These are phyloP conservation scores for Aspergillus sp. DNA, from an alignment of 2,329 filamentous ascomycete genomes.

Conservation along the genomic window DNA sequence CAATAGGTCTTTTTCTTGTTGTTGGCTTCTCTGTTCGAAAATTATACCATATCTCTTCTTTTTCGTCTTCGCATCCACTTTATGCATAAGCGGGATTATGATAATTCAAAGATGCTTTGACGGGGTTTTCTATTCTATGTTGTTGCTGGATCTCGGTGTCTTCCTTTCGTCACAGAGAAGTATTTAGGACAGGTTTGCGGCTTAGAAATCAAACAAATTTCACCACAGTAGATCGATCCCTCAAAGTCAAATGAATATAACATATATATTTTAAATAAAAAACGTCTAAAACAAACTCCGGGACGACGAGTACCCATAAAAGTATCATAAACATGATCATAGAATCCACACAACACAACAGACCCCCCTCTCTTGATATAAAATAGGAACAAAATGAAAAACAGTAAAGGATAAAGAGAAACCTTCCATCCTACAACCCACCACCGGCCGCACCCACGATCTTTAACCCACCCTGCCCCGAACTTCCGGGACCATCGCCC, in stretches of 20 bases:
- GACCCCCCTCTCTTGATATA: background rate
- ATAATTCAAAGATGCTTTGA: no score
- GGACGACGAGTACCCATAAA: background rate
- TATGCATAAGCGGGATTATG: background rate
- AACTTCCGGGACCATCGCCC: slow-evolving; percentile 40
- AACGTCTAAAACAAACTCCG: background rate
- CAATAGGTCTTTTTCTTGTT: background rate
- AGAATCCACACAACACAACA: background rate
- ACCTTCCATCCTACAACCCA: slow-evolving; percentile 23
- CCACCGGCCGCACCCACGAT: slow-evolving; percentile 50
- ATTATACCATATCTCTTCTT: background rate
- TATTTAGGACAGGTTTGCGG: background rate
- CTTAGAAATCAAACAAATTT: background rate
- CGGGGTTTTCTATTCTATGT: background rate
- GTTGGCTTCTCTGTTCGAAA: background rate
- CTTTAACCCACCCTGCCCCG: slow-evolving; percentile 43
- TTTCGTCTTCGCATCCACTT: background rate
- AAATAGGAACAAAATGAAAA: background rate
- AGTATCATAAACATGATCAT: background rate
- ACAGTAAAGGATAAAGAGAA: background rate
- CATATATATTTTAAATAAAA: background rate
- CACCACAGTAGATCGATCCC: background rate
- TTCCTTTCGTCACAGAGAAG: background rate
- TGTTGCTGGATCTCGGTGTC: background rate
- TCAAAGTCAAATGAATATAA: background rate